Evolutionary conservation across 2,329 filamentous ascomycete genomes (phyloP), one percentile per base, ranked within the genome.

Genomic region (Proliferodiscus dingleyae): DNA sequence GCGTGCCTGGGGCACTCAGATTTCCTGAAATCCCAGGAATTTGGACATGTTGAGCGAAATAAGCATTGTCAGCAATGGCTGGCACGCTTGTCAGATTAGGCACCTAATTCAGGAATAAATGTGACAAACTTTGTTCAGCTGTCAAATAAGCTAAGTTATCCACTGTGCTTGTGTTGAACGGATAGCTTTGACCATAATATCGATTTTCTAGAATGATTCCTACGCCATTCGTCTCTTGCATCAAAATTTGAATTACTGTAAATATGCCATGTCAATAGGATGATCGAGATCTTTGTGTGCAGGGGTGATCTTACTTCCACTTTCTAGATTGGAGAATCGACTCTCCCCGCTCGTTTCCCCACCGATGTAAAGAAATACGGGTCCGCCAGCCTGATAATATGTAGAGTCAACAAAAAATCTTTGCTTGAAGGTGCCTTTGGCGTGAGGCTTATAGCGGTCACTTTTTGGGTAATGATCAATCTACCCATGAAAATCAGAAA

Each of bases 381-480:
- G 76, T 0, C 74, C 74, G 15, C 76, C 75, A 10, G 74, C 66
- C 50, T 73, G 69, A 56, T 78, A 79, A 58, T 77, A 76, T 0
- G 69, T 68, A 4, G 67, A 64, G 50, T 75, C 74, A 37, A 77
- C 73, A 55, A 73, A 77, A 57, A 75, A 80, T 37, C 74, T 68
- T 58, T 78, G 75, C 40, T 67, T 67, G 57, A 78, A 79, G 1
- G 73, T 79, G 15, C 64, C 71, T 46, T 69, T 67, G 10, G 66
- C 66, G 51, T 68, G 70, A 4, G 65, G 67, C 10, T 55, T 54
- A 55, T 71, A 72, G 7, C 59, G 58, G n/a, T 59, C 51, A 29
- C 60, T 63, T n/a, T 66, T 47, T 6, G 66, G 70, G 38, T 72
- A 72, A 57, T 73, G 71, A 50, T 73, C 71, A 51, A 73, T 71